phyloP scores from a whole-genome alignment of 2,329 filamentous ascomycete genomes.

The Niveomyces coronatus region DNA sequence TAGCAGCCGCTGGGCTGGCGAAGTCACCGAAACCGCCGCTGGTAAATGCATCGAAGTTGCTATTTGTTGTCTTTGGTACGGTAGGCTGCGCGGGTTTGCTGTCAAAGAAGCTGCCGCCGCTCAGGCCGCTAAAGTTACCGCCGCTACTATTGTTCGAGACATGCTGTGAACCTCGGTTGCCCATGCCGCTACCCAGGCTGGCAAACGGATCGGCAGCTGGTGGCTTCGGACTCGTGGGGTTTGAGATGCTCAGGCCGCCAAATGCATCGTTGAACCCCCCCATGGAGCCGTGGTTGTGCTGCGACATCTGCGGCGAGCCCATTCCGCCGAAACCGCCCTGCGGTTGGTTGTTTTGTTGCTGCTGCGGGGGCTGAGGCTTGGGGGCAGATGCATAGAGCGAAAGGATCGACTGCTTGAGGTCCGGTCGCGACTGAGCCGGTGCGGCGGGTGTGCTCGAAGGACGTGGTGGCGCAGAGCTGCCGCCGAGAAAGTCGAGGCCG shows the following conservation, averaged over 20 bases:
- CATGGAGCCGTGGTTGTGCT: not conserved
- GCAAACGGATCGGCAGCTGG: conserved; percentile 47
- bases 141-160: conserved; percentile 33
- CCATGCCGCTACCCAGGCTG: conserved; percentile 35
- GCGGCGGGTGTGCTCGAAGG: conserved; percentile 71
- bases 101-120: conserved; percentile 80
- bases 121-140: conserved; percentile 40
- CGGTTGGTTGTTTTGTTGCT: conserved; percentile 37
- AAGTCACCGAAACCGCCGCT: conserved; percentile 58
- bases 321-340: conserved; percentile 57
- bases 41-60: conserved; percentile 13
- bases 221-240: conserved; percentile 32
- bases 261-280: conserved; percentile 63
- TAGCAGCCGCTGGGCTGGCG: conserved; percentile 45
- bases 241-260: conserved; percentile 34
- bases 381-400: conserved; percentile 84
- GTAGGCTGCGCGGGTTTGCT: conserved; percentile 43
- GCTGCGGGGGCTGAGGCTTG: conserved; percentile 54
- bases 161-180: conserved; percentile 24
- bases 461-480: conserved; percentile 59
- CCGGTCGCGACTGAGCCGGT: conserved; percentile 65
- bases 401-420: conserved; percentile 93
- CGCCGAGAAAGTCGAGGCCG: conserved; percentile 85
- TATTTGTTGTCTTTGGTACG: not conserved
- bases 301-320: conserved; percentile 45